These are phyloP conservation scores for Thermoascus crustaceus DNA, from an alignment of 2,329 filamentous ascomycete genomes.

Conservation along the genomic window DNA sequence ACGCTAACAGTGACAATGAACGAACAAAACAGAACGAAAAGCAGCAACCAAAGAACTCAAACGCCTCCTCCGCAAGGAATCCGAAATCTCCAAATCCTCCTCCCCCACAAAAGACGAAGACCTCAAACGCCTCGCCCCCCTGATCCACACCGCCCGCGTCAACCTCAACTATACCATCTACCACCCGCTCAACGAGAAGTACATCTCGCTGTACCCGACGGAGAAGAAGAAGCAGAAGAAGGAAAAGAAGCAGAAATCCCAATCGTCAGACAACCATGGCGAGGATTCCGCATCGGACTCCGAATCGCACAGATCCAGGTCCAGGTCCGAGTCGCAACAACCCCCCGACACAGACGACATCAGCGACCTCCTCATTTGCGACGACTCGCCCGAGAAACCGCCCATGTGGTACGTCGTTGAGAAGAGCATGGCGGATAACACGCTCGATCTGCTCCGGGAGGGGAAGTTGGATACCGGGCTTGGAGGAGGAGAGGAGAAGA, in stretches of 20 bases:
- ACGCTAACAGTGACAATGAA: too few relatives aligned
- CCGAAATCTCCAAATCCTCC: constrained; percentile 28
- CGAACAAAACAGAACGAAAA: constrained; percentile 29
- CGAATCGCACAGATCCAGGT: constrained; percentile 14
- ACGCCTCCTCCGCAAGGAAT: constrained; percentile 28
- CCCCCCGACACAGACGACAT: constrained; percentile 1
- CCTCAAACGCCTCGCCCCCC: constrained; percentile 19
- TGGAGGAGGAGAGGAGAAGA: too few relatives aligned
- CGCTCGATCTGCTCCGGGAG: constrained; percentile 34
- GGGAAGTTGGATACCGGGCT: constrained; percentile 29
- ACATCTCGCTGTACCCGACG: constrained; percentile 48
- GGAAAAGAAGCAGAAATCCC: constrained; percentile 2
- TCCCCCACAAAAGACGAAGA: constrained; percentile 20
- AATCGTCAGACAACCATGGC: constrained; percentile 3
- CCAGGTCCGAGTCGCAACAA: background rate
- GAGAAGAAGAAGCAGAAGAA: constrained; percentile 22
- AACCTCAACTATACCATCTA: constrained; percentile 57
- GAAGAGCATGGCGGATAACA: constrained; percentile 36
- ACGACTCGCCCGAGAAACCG: constrained; percentile 19
- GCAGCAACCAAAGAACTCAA: constrained; percentile 33
- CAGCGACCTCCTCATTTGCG: too few relatives aligned
- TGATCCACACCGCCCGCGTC: constrained; percentile 44
- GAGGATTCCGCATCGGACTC: constrained; percentile 12
- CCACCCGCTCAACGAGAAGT: constrained; percentile 52
- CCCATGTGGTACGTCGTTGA: constrained; percentile 39